Base-by-base conservation (phyloP, 192 early-diverging fungal genomes). In the Paraglomus occultum region DNA sequence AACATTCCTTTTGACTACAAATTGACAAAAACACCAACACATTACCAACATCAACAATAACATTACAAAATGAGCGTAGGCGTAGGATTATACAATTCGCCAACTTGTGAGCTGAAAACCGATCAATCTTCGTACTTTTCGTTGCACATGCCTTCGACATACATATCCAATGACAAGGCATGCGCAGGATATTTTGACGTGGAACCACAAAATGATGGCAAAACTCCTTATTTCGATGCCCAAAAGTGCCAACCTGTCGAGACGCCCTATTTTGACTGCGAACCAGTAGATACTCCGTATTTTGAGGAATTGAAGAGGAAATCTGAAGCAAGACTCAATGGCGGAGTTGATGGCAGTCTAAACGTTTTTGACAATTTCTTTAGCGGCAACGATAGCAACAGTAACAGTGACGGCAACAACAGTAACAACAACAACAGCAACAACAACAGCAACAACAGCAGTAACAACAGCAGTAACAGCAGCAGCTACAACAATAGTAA, bases 221-320 rank as follows among this genome's bases (percentile, higher is more conserved):
- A 43, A 54, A 54, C 66, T 42, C 66, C 66, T 54, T 68, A 45
- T 55, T 68, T 55, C 42, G 66, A 68, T 45, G 39, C 7, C 1
- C 6, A 17, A 5, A 67, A 67, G 53, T 14, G 31, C 4, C 20
- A 51, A 20, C 51, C 65, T 5, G 51, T 10, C 18, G 50, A 40
- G 45, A 67, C 65, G 18, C 65, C 65, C 14, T 67, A 53, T 40
- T 67, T 10, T 31, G 66, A 68, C 17, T 68, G 66, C 17, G 66
- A 68, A 42, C 9, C 59, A n/a, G n/a, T 61, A 40, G 12, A 20
- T 6, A 40, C 64, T 9, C 64, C 64, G 39, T 66, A 38, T 11
- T 42, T 66, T 66, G 64, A 66, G 40, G n/a, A 66, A 38, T 38
- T 66, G 31, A 31, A 31, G 31, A 31, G 3, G 31, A 31, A 31